phyloP scores from a whole-genome alignment of 495 filamentous ascomycete species.

The Penicillium macrosclerotiorum region DNA sequence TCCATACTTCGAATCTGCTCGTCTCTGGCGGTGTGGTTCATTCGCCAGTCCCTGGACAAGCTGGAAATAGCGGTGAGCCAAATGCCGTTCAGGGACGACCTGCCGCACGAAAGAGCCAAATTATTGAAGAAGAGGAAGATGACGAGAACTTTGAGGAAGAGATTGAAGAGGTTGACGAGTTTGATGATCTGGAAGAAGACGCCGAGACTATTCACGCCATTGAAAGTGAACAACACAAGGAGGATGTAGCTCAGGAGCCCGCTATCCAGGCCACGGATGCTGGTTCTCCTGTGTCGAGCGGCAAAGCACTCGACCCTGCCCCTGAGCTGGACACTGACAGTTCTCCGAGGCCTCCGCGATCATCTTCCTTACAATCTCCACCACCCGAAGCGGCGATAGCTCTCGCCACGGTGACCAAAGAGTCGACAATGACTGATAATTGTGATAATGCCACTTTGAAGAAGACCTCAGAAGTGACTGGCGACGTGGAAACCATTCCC shows the following conservation, averaged over 20 bases:
- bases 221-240: conserved; percentile 5
- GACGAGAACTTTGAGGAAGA: conserved; percentile 65
- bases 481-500: conserved; percentile 2
- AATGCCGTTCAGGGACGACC: conserved; percentile 56
- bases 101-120: conserved; percentile 55
- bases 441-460: no score
- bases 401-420: conserved; percentile 10
- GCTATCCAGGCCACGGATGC: conserved; percentile 2
- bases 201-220: conserved; percentile 24
- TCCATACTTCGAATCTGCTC: conserved; percentile 53
- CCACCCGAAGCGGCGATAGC: conserved; percentile 9
- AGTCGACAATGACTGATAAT: no score
- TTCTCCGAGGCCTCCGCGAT: conserved; percentile 35
- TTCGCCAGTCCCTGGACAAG: conserved; percentile 34
- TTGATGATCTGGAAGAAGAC: conserved; percentile 55
- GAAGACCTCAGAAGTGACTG: background rate
- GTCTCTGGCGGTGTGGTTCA: conserved; percentile 35
- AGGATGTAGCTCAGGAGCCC: conserved; percentile 11
- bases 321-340: conserved; percentile 34
- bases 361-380: conserved; percentile 34
- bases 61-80: conserved; percentile 46
- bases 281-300: conserved; percentile 18
- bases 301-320: conserved; percentile 35
- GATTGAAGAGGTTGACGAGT: conserved; percentile 69
- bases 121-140: conserved; percentile 88